Conservation (phyloP, 768 basidiomycete genomes). For the Amanita muscaria region DNA sequence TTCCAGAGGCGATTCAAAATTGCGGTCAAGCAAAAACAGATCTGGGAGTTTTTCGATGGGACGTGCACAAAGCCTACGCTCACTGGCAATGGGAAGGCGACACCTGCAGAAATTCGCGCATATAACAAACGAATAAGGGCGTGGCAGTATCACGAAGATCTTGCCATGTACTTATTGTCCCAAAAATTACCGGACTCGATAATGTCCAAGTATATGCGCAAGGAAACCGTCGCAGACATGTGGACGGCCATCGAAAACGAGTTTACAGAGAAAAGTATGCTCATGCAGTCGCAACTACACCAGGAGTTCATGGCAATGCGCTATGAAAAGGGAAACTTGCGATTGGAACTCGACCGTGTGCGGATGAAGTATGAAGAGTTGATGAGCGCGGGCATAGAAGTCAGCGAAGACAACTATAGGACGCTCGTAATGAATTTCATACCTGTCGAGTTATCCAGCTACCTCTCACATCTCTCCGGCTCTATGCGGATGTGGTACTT, state of each 20-base stretch:
- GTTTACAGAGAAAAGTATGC: constrained; percentile 24
- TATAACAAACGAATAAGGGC: neutral
- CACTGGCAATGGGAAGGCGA: too few relatives aligned
- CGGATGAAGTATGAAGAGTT: constrained; percentile 17
- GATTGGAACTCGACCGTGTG: constrained; percentile 19
- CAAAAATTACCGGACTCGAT: constrained; percentile 26
- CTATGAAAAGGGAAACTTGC: constrained; percentile 18
- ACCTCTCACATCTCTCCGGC: neutral
- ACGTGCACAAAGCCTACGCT: neutral
- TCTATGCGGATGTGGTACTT: too few relatives aligned
- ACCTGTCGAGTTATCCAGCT: constrained; percentile 1
- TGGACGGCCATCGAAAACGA: constrained; percentile 25
- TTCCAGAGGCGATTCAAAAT: neutral
- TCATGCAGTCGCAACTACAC: constrained; percentile 21
- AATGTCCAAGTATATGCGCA: constrained; percentile 16
- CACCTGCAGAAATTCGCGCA: neutral
- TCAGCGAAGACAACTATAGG: constrained; percentile 9
- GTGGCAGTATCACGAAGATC: constrained; percentile 28
- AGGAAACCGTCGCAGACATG: constrained; percentile 19
- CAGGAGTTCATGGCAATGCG: constrained; percentile 19
- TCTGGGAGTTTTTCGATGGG: neutral
- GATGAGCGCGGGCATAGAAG: constrained; percentile 19
- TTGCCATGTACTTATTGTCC: constrained; percentile 22
- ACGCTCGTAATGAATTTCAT: neutral
- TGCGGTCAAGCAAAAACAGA: neutral